phyloP scores from a whole-genome alignment of 2,329 filamentous ascomycete species.

The Pseudogymnoascus sp. region DNA sequence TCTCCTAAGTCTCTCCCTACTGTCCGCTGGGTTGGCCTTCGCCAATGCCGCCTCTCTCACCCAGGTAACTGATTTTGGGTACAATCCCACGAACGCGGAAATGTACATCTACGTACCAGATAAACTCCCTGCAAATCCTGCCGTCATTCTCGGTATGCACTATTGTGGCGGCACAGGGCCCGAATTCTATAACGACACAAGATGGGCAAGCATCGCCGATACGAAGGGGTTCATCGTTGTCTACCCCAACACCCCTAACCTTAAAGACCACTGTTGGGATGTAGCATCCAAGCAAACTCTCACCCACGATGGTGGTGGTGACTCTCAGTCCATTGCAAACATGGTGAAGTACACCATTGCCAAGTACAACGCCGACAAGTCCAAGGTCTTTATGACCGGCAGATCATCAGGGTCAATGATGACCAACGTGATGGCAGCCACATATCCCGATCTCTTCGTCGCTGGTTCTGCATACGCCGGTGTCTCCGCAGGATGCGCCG shows the following conservation, averaged over 20 bases:
- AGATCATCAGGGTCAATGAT: conserved; percentile 45
- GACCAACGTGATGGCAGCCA: conserved; percentile 43
- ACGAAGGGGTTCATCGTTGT: conserved; percentile 53
- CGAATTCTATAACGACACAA: conserved; percentile 41
- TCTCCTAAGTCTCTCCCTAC: neutral
- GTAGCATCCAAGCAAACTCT: conserved; percentile 46
- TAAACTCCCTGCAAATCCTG: conserved; percentile 31
- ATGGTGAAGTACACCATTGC: conserved; percentile 53
- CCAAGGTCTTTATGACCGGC: conserved; percentile 49
- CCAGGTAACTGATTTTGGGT: conserved; percentile 35
- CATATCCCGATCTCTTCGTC: conserved; percentile 43
- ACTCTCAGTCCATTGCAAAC: conserved; percentile 50
- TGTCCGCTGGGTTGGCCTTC: neutral
- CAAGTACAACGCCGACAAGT: conserved; percentile 46
- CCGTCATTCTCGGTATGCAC: conserved; percentile 30
- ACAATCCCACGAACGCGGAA: conserved; percentile 34
- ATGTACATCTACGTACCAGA: conserved; percentile 44
- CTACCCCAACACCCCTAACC: conserved; percentile 48
- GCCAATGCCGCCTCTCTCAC: neutral
- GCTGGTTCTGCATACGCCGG: conserved; percentile 41
- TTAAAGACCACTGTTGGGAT: conserved; percentile 50
- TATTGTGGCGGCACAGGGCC: conserved; percentile 50
- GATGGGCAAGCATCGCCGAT: conserved; percentile 47
- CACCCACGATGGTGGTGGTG: conserved; percentile 50
- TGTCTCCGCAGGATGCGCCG: conserved; percentile 40